Evolutionary conservation across 345 rosid genomes (phyloP), one percentile per base, ranked within the genome.

Genomic region (Eutrema japonicum): DNA sequence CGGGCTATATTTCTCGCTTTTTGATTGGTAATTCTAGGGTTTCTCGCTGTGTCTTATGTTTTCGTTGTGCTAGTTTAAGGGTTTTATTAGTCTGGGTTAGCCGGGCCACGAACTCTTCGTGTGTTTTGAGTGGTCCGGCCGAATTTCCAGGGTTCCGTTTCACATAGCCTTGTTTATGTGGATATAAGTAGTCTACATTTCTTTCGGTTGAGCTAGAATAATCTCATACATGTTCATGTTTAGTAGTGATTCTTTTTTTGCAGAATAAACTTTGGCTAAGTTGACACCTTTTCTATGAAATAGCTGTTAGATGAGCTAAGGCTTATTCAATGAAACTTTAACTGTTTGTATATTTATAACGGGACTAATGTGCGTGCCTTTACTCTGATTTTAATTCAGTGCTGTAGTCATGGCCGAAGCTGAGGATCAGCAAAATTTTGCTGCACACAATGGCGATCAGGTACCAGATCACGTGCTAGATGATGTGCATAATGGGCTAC

Each of bases 401-500:
- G 35, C 41, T 62, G 30, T 32, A 58, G 48, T 16, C 12, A 82
- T 82, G 85, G 73, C 83, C 8, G 85, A 80, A 76, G 60, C 75
- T 67, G 82, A 80, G 33, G 70, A 74, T 72, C 80, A 81, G 54
- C 84, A 79, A 50, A 77, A 53, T 60, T 81, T 79, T 47, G 79
- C 45, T 54, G 83, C 80, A 51, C 75, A 83, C 41, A 79, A 78
- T 29, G 85, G 80, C 38, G 70, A 76, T 71, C 73, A 79, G 48
- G 73, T 60, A 6, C 71, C 35, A 26, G 82, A 78, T 27, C 77
- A 83, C 18, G 68, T 66, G 9, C 16, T 68, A 47, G 78, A 79
- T 9, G 78, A 74, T 26, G 64, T 74, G 27, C 72, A 63, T 61
- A 81, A 80, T 35, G 82, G 80, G 47, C 33, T 66, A 36, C 62